These are phyloP conservation scores for Hanseniaspora meyeri DNA, from an alignment of 805 yeast genomes.

Conservation along the genomic window DNA sequence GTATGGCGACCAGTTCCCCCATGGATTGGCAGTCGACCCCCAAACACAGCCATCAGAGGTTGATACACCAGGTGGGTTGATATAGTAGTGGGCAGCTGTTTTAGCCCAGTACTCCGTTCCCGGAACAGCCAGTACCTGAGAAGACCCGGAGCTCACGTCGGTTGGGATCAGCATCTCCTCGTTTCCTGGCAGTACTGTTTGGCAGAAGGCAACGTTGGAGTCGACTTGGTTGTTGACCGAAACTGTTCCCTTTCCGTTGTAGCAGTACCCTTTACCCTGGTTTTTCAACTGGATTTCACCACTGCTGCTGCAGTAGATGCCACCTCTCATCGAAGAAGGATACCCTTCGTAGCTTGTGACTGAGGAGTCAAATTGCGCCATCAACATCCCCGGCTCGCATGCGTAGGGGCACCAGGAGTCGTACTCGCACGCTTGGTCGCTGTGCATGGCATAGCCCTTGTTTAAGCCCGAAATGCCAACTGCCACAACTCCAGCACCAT, in stretches of 20 bases:
- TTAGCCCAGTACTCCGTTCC: slow-evolving; percentile 72
- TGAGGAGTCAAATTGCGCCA: slow-evolving; percentile 78
- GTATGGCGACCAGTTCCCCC: slow-evolving; percentile 88
- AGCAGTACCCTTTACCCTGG: slow-evolving; percentile 49
- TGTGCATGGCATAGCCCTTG: slow-evolving; percentile 81
- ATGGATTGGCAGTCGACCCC: slow-evolving; percentile 58
- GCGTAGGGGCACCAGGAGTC: slow-evolving; percentile 89
- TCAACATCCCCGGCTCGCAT: slow-evolving; percentile 74
- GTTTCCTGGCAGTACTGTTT: slow-evolving; percentile 86
- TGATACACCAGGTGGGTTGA: slow-evolving; percentile 74
- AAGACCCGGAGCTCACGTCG: slow-evolving; percentile 37
- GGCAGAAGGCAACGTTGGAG: slow-evolving; percentile 67
- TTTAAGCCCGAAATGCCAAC: slow-evolving; percentile 47
- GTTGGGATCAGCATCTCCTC: slow-evolving; percentile 92
- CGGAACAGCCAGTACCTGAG: slow-evolving; percentile 66
- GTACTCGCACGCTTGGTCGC: slow-evolving; percentile 56
- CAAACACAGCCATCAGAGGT: slow-evolving; percentile 68
- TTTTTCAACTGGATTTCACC: slow-evolving; percentile 58
- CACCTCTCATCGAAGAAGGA: slow-evolving; percentile 75
- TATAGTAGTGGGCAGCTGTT: slow-evolving; percentile 77
- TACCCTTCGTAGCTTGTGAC: slow-evolving; percentile 55
- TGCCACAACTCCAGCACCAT: slow-evolving; percentile 51
- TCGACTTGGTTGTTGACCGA: slow-evolving; percentile 44
- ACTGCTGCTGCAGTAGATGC: slow-evolving; percentile 59
- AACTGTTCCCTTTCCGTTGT: slow-evolving; percentile 69